A percentile compares a stretch with the other conserved stretches of the same genome.
These are phyloP conservation scores for Radiomyces spectabilis DNA, from an alignment of 192 early-diverging fungal genomes.

Conservation along the genomic window DNA sequence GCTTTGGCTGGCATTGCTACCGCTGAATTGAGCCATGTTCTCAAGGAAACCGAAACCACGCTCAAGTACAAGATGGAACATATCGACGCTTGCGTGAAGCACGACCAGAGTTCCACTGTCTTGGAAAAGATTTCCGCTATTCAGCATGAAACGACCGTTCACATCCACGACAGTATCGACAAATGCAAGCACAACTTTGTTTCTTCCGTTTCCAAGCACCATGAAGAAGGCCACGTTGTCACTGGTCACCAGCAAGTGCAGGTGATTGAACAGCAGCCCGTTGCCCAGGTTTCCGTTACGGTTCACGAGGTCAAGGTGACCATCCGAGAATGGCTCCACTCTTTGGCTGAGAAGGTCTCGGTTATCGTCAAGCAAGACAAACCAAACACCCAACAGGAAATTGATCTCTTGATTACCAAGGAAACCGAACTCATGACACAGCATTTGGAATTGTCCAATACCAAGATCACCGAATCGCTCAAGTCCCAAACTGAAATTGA, in stretches of 20 bases:
- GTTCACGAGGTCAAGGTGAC: conserved; percentile 10
- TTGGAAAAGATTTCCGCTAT: too few relatives aligned
- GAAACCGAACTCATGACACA: background rate
- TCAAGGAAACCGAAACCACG: conserved; percentile 5
- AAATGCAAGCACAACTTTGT: too few relatives aligned
- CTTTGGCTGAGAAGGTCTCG: conserved; percentile 9
- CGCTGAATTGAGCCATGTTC: background rate
- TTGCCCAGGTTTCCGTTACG: background rate
- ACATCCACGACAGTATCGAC: too few relatives aligned
- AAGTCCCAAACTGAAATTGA: background rate
- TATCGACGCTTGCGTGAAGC: too few relatives aligned
- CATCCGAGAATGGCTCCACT: conserved; percentile 2
- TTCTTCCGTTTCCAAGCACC: too few relatives aligned
- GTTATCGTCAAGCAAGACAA: background rate
- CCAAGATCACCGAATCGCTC: conserved; percentile 1
- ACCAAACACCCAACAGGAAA: background rate
- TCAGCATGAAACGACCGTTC: too few relatives aligned
- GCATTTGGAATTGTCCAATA: conserved; percentile 3
- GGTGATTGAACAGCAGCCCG: too few relatives aligned
- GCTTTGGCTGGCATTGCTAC: too few relatives aligned
- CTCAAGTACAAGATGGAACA: too few relatives aligned
- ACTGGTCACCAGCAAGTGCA: too few relatives aligned
- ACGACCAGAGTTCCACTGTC: too few relatives aligned
- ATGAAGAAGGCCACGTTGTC: too few relatives aligned
- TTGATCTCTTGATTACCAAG: background rate